Conservation (phyloP, 192 early-diverging fungal genomes). For the Gorgonomyces haynaldii region DNA sequence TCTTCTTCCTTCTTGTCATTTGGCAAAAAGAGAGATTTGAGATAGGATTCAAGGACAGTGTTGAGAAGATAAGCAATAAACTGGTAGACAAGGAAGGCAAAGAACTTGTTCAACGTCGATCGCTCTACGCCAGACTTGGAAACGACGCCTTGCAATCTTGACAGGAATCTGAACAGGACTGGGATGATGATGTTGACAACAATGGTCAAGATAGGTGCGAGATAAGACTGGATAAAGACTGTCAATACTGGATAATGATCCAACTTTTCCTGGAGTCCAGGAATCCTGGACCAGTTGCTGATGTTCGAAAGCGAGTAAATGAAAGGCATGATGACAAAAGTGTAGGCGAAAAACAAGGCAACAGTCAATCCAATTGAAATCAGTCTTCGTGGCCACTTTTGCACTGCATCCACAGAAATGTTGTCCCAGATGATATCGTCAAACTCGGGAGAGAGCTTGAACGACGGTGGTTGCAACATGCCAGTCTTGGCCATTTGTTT, state of each 20-base stretch:
- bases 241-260: background rate
- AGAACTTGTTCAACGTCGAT: constrained; percentile 29
- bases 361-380: constrained; percentile 18
- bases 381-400: constrained; percentile 16
- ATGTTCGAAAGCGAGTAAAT: constrained; percentile 14
- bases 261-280: constrained; percentile 13
- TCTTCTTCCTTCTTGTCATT: background rate
- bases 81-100: constrained; percentile 27
- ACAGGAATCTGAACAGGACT: constrained; percentile 17
- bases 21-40: constrained; percentile 2
- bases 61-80: constrained; percentile 4
- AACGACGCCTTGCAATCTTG: constrained; percentile 24
- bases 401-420: constrained; percentile 14
- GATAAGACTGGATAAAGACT: constrained; percentile 17
- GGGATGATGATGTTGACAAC: constrained; percentile 27
- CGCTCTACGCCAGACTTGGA: constrained; percentile 27
- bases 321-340: background rate
- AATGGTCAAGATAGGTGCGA: constrained; percentile 20
- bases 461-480: too few relatives aligned
- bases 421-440: constrained; percentile 43
- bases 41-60: background rate
- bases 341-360: constrained; percentile 23
- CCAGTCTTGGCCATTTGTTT: background rate
- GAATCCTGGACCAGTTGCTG: constrained; percentile 3
- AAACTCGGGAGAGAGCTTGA: constrained; percentile 26